Conservation (phyloP, 73 alveolate species). For the Tetrahymena elliotti region DNA sequence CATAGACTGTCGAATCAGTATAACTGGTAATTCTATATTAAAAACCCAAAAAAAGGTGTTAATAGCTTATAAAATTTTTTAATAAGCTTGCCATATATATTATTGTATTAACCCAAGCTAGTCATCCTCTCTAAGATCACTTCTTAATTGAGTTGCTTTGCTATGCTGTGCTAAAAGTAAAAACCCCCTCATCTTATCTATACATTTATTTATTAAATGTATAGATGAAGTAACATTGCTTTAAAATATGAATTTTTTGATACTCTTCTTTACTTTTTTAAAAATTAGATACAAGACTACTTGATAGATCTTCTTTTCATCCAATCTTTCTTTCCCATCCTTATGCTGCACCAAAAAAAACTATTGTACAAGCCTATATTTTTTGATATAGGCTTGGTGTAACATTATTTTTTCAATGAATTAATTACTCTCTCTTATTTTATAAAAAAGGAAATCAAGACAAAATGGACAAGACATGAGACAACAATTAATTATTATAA, state of each 20-base stretch:
- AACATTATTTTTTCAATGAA: not conserved
- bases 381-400: not conserved
- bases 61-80: not conserved
- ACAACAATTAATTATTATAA: not conserved
- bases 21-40: not conserved
- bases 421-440: not conserved
- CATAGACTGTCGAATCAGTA: slow-evolving; percentile 1
- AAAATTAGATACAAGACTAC: not conserved
- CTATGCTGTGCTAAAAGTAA: not conserved
- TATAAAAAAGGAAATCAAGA: not conserved
- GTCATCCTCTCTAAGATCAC: not conserved
- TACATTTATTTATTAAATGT: not conserved
- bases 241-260: not conserved
- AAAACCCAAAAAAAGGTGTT: not conserved
- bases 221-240: not conserved
- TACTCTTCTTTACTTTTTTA: not conserved
- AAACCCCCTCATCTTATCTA: not conserved
- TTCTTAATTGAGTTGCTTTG: not conserved
- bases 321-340: not conserved
- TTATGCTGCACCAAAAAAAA: not conserved
- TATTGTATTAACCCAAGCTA: not conserved
- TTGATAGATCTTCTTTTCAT: not conserved
- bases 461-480: not conserved
- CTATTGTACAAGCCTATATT: not conserved
- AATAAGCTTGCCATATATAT: not conserved